Evolutionary conservation across 1,284 basidiomycete genomes (phyloP).

Genomic region (Sporisorium graminicola): DNA sequence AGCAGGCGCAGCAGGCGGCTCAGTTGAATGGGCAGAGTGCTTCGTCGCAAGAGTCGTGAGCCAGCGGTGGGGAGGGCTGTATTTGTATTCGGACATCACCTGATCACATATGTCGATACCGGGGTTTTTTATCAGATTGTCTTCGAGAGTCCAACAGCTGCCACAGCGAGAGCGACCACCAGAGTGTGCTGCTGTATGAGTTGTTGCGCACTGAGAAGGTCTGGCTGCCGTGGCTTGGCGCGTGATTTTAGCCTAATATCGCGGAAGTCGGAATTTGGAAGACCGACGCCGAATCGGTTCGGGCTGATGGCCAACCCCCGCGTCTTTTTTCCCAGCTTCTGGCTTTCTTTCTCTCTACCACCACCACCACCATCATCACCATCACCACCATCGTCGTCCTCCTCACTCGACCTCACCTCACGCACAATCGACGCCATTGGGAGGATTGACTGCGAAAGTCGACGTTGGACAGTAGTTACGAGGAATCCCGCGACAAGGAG

Average conservation of each 20-base stretch:
- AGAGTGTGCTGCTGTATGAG: too few relatives aligned
- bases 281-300: conserved; percentile 14
- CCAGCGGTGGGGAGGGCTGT: not conserved
- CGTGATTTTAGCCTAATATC: conserved; percentile 6
- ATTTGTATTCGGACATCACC: not conserved
- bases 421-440: not conserved
- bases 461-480: not conserved
- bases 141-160: too few relatives aligned
- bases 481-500: not conserved
- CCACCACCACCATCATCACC: conserved; percentile 11
- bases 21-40: conserved; percentile 13
- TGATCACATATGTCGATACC: not conserved
- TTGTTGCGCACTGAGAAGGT: too few relatives aligned
- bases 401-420: not conserved
- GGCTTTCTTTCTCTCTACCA: conserved; percentile 7
- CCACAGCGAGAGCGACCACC: not conserved
- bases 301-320: conserved; percentile 21
- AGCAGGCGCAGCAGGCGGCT: conserved; percentile 28
- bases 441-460: not conserved
- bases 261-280: conserved; percentile 42
- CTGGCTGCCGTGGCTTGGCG: not conserved
- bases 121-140: not conserved
- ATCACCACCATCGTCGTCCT: not conserved
- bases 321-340: conserved; percentile 17
- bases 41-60: conserved; percentile 25